Conservation (phyloP, 768 basidiomycete genomes). For the Suillus cothurnatus region DNA sequence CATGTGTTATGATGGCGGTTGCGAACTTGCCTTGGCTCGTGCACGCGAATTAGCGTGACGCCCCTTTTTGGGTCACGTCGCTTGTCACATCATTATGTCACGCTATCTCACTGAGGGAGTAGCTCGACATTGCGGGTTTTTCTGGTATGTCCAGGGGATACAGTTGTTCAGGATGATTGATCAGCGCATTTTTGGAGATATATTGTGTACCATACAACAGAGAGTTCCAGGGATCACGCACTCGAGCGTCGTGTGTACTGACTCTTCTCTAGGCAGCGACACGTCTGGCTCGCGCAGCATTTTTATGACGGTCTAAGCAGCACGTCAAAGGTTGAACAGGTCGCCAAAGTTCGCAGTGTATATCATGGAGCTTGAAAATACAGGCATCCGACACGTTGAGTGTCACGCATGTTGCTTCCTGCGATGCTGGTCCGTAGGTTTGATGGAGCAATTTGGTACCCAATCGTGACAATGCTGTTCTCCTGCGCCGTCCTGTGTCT, state of each 20-base stretch:
- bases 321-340: background rate
- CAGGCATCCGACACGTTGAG: background rate
- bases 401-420: background rate
- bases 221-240: background rate
- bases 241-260: background rate
- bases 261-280: background rate
- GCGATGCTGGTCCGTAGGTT: background rate
- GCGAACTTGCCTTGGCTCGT: constrained; percentile 30
- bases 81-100: constrained; percentile 21
- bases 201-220: background rate
- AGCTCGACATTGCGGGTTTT: background rate
- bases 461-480: constrained; percentile 13
- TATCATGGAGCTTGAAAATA: background rate
- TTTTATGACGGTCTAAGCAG: background rate
- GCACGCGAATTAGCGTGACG: constrained; percentile 22
- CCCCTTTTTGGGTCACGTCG: constrained; percentile 29
- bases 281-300: background rate
- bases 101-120: constrained; percentile 9
- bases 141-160: background rate
- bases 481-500: background rate
- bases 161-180: background rate
- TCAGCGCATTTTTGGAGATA: background rate
- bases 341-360: background rate
- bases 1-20: constrained; percentile 14
- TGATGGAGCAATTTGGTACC: constrained; percentile 14